phyloP scores from a whole-genome alignment of 305 asterid species.

The Fraxinus sp. region DNA sequence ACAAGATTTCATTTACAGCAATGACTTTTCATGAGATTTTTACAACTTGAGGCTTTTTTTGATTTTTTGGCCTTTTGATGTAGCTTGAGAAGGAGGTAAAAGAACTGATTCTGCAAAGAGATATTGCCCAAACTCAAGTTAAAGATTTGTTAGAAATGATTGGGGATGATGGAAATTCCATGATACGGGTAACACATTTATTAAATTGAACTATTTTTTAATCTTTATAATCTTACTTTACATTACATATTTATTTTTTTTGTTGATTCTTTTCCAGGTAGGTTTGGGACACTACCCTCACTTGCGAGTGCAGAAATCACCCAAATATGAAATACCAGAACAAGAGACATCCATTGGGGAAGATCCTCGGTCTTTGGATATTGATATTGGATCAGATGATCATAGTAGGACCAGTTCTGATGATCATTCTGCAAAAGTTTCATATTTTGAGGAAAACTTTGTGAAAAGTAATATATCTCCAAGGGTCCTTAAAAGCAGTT shows the following conservation, averaged over 20 bases:
- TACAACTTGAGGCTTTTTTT: background rate
- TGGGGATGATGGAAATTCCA: slow-evolving; percentile 48
- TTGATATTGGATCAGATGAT: slow-evolving; percentile 45
- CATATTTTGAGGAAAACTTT: slow-evolving; percentile 52
- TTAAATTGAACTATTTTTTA: background rate
- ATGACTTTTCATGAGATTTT: background rate
- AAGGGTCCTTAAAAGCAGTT: slow-evolving; percentile 34
- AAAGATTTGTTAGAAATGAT: slow-evolving; percentile 61
- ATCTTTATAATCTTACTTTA: background rate
- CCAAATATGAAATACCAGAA: slow-evolving; percentile 34
- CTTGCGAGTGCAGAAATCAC: slow-evolving; percentile 54
- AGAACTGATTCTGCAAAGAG: slow-evolving; percentile 73
- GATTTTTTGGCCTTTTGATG: slow-evolving; percentile 18
- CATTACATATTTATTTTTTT: background rate
- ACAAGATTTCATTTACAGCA: background rate
- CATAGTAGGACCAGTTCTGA: slow-evolving; percentile 70
- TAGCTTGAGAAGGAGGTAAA: slow-evolving; percentile 76
- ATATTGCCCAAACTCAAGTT: slow-evolving; percentile 77
- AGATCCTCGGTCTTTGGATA: slow-evolving; percentile 45
- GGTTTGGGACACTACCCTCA: slow-evolving; percentile 64
- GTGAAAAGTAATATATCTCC: slow-evolving; percentile 40
- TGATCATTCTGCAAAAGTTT: slow-evolving; percentile 49
- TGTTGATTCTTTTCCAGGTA: slow-evolving; percentile 44
- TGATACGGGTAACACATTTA: slow-evolving; percentile 34
- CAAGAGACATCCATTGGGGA: slow-evolving; percentile 41